These are phyloP conservation scores for Alnus rubra DNA, from an alignment of 306 rosid genomes.

Conservation along the genomic window DNA sequence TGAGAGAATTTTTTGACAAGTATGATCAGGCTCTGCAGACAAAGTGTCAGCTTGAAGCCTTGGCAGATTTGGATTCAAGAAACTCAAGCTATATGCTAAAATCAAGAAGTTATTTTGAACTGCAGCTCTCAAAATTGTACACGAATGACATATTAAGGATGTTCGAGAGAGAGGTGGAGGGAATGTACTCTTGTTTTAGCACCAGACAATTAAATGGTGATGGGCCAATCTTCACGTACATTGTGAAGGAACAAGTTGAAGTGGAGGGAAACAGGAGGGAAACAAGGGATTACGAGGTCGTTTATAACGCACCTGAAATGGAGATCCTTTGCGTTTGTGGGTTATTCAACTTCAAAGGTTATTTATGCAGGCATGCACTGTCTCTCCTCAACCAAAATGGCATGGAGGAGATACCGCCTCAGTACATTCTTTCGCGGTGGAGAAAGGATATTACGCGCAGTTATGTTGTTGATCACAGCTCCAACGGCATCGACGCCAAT, in stretches of 20 bases:
- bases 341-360: constrained; percentile 64
- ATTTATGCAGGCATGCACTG: constrained; percentile 68
- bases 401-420: constrained; percentile 62
- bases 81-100: constrained; percentile 41
- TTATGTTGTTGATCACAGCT: constrained; percentile 44
- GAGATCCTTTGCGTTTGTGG: constrained; percentile 71
- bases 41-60: constrained; percentile 52
- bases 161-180: constrained; percentile 58
- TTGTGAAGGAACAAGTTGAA: constrained; percentile 55
- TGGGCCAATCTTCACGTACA: constrained; percentile 52
- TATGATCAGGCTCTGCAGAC: constrained; percentile 55
- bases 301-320: constrained; percentile 58
- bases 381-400: constrained; percentile 60
- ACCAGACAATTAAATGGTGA: constrained; percentile 49
- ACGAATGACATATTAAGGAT: constrained; percentile 49
- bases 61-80: constrained; percentile 65
- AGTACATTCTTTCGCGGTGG: constrained; percentile 63
- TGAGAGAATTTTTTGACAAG: constrained; percentile 51
- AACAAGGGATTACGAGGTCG: constrained; percentile 57
- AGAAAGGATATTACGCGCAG: constrained; percentile 61
- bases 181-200: constrained; percentile 62
- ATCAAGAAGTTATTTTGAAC: constrained; percentile 52
- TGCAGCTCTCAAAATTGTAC: constrained; percentile 63
- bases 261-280: constrained; percentile 49
- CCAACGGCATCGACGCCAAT: constrained; percentile 43